These are phyloP conservation scores for Knufia fluminis DNA, from an alignment of 2,329 filamentous ascomycete species.

Conservation along the genomic window DNA sequence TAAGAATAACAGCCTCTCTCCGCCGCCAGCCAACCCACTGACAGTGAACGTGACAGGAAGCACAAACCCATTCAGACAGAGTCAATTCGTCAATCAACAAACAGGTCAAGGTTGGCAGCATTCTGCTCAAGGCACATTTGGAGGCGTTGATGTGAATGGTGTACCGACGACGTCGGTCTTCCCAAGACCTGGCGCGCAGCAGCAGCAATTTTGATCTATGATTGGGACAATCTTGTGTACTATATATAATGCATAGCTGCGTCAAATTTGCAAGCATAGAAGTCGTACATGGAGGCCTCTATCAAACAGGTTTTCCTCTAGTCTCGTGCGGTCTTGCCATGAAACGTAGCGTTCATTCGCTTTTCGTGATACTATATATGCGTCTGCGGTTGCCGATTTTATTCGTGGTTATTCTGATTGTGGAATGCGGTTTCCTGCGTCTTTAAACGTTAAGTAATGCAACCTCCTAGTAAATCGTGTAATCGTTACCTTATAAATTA, in stretches of 20 bases:
- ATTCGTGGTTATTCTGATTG: no score
- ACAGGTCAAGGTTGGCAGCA: conserved; percentile 86
- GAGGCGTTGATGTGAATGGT: conserved; percentile 61
- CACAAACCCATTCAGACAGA: conserved; percentile 92
- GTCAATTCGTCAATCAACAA: conserved; percentile 76
- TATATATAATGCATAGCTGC: not conserved
- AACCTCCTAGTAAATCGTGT: no score
- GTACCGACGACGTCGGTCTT: conserved; percentile 76
- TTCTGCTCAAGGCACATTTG: conserved; percentile 67
- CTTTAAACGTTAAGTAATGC: no score
- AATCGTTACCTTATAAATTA: no score
- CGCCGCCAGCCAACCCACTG: conserved; percentile 40
- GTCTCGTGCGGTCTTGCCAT: no score
- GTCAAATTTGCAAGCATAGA: no score
- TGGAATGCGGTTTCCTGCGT: no score
- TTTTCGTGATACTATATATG: no score
- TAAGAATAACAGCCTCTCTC: conserved; percentile 37
- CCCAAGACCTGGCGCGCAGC: conserved; percentile 55
- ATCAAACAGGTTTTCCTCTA: no score
- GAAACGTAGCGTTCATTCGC: no score
- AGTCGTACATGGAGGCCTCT: no score
- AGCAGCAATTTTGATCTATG: not conserved
- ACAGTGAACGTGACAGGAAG: conserved; percentile 72
- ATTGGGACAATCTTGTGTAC: not conserved
- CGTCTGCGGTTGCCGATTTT: no score